These are phyloP conservation scores for Sporothrix euskadiensis DNA, from an alignment of 2,329 filamentous ascomycete genomes.

Conservation along the genomic window DNA sequence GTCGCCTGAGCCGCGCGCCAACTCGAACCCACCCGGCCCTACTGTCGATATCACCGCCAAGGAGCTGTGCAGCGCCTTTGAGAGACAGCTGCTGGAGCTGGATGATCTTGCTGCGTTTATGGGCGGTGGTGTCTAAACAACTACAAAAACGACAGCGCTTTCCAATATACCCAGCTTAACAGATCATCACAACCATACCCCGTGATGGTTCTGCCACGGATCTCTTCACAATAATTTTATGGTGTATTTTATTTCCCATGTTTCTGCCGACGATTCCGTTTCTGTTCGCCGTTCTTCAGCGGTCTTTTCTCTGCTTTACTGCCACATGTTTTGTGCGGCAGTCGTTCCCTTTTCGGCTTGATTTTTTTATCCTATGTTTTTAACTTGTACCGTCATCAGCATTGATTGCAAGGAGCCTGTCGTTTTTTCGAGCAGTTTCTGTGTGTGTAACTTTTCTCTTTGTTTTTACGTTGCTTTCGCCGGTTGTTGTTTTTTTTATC, in stretches of 20 bases:
- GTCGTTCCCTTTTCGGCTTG: not conserved
- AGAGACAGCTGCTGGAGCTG: constrained; percentile 60
- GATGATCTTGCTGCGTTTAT: constrained; percentile 64
- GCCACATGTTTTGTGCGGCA: not conserved
- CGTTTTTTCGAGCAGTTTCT: not conserved
- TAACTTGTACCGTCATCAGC: not conserved
- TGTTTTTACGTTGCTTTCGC: not conserved
- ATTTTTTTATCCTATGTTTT: not conserved
- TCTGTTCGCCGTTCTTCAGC: not conserved
- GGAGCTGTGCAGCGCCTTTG: constrained; percentile 60
- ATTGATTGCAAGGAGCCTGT: constrained; percentile 20
- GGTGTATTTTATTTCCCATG: not conserved
- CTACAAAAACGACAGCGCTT: not conserved
- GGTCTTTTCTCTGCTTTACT: not conserved
- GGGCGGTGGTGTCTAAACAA: constrained; percentile 58
- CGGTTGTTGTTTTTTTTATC: not conserved
- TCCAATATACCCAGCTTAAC: too few species aligned
- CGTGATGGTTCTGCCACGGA: not conserved
- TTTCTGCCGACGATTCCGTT: not conserved
- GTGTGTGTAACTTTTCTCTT: not conserved
- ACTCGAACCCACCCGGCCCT: constrained; percentile 35
- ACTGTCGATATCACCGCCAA: constrained; percentile 58
- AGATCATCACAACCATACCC: constrained; percentile 9
- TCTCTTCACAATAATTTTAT: not conserved
- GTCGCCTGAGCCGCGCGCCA: constrained; percentile 39